phyloP scores from a whole-genome alignment of 805 yeast species.

The Diddensiella transvaalensis region DNA sequence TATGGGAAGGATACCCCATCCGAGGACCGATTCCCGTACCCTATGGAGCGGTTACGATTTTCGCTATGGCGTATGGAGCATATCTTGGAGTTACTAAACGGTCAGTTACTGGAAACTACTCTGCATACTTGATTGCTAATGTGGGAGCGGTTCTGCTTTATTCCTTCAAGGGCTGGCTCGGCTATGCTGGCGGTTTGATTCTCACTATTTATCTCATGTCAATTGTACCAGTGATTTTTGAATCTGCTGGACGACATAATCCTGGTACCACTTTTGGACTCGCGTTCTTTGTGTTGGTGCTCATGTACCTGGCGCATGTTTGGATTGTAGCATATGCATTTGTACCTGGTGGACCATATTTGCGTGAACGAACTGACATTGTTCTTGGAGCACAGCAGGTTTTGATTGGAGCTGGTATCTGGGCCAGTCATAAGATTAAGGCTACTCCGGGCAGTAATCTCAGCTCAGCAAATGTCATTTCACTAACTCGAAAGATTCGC shows the following conservation, averaged over 20 bases:
- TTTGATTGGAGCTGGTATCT: constrained; percentile 52
- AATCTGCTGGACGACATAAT: constrained; percentile 50
- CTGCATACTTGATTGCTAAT: constrained; percentile 42
- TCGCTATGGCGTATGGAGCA: constrained; percentile 56
- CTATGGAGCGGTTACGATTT: constrained; percentile 62
- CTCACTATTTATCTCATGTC: constrained; percentile 60
- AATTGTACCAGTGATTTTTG: constrained; percentile 57
- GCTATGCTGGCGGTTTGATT: constrained; percentile 67
- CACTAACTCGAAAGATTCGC: constrained; percentile 25
- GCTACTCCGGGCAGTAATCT: constrained; percentile 17
- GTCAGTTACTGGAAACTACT: constrained; percentile 31
- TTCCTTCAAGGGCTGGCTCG: constrained; percentile 60
- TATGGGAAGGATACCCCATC: constrained; percentile 95
- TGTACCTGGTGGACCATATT: constrained; percentile 87
- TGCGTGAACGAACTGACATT: constrained; percentile 85
- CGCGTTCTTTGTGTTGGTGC: constrained; percentile 44
- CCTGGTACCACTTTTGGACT: constrained; percentile 47
- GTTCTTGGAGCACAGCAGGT: constrained; percentile 57
- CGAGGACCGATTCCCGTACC: constrained; percentile 84
- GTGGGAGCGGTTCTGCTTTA: constrained; percentile 52
- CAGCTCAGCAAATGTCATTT: constrained; percentile 16
- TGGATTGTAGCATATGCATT: constrained; percentile 99
- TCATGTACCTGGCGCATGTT: constrained; percentile 74
- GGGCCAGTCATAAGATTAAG: constrained; percentile 26
- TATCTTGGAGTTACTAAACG: constrained; percentile 40